phyloP scores from a whole-genome alignment of 192 early-diverging fungal genomes.

The Coemansia sp. region DNA sequence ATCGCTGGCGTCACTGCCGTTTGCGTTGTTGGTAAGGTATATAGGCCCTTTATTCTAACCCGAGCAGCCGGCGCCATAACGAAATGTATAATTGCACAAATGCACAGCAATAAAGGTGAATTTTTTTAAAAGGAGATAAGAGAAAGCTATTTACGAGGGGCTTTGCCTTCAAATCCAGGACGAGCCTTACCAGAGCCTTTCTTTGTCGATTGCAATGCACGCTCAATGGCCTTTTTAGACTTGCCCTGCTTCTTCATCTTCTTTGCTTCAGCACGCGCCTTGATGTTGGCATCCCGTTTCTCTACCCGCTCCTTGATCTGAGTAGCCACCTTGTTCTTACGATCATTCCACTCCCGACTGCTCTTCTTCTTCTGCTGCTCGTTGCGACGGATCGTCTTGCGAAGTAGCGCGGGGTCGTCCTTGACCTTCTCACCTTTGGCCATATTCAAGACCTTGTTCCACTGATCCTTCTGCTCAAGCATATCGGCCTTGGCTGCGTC shows the following conservation, averaged over 20 bases:
- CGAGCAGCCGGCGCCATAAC: slow-evolving; percentile 20
- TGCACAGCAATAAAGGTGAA: too few relatives aligned
- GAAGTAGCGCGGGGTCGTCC: slow-evolving; percentile 85
- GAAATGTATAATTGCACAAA: not conserved
- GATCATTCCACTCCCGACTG: slow-evolving; percentile 75
- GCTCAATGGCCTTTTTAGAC: slow-evolving; percentile 61
- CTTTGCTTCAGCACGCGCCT: slow-evolving; percentile 73
- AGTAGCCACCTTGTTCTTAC: slow-evolving; percentile 63
- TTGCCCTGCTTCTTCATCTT: slow-evolving; percentile 70
- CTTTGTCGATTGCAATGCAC: slow-evolving; percentile 31
- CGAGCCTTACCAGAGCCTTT: slow-evolving; percentile 29
- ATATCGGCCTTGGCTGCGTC: slow-evolving; percentile 62
- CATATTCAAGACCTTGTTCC: slow-evolving; percentile 75
- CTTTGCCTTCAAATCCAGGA: slow-evolving; percentile 53
- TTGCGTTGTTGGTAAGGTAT: slow-evolving; percentile 29
- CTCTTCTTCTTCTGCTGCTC: slow-evolving; percentile 84
- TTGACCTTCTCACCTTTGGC: slow-evolving; percentile 90
- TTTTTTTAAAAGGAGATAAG: too few relatives aligned
- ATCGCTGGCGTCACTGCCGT: slow-evolving; percentile 25
- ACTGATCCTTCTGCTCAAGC: slow-evolving; percentile 74
- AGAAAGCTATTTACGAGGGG: slow-evolving; percentile 14
- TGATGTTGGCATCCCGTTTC: slow-evolving; percentile 83
- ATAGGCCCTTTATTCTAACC: slow-evolving; percentile 41
- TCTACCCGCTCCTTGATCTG: slow-evolving; percentile 66
- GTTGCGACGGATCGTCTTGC: slow-evolving; percentile 86